Evolutionary conservation across 202 grass and related monocot genomes (phyloP), one percentile per base, ranked within the genome.

Genomic region (Setaria italica): DNA sequence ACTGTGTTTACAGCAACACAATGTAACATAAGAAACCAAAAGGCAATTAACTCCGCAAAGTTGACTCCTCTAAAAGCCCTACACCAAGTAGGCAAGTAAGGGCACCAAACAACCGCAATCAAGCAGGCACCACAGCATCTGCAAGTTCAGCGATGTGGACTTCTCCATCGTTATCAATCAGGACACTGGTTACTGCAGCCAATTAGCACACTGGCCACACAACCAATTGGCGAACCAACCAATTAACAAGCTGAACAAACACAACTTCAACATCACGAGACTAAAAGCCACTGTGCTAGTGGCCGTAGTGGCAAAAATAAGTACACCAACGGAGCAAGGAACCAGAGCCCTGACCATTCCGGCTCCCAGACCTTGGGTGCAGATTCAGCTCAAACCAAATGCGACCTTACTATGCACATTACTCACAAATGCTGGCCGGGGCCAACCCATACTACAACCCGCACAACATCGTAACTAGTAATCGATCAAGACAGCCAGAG

Each of bases 351-450:
- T 51, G 25, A 72, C 14, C 7, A n/a, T 74, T 19, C 15, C 25
- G 15, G 17, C 49, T 55, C 30, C 48, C 33, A 74, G 5, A 35
- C 29, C 7, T 50, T 55, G 32, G 19, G 19, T 20, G 66, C 66
- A 68, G 66, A 42, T 54, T 76, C 54, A 76, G 51, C 53, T 58
- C 17, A 58, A 76, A 29, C 78, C 12, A 67, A 7, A 79, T 53
- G 45, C 69, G 21, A 30, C 6, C 12, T 29, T 71, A 25, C n/a
- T 7, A 16, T 14, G 51, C 71, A 10, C 29, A 53, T 54, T 49
- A 33, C 19, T 14, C 63, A 11, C 32, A 1, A 15, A 68, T 21
- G 33, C n/a, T 6, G 46, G 19, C 20, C 64, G 64, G 48, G 49
- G 47, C 2, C 72, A 55, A 16, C 12, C 62, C 2, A 25, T 41